Evolutionary conservation across 2,329 filamentous ascomycete genomes (phyloP).

Genomic region (Cladosporium phlei): DNA sequence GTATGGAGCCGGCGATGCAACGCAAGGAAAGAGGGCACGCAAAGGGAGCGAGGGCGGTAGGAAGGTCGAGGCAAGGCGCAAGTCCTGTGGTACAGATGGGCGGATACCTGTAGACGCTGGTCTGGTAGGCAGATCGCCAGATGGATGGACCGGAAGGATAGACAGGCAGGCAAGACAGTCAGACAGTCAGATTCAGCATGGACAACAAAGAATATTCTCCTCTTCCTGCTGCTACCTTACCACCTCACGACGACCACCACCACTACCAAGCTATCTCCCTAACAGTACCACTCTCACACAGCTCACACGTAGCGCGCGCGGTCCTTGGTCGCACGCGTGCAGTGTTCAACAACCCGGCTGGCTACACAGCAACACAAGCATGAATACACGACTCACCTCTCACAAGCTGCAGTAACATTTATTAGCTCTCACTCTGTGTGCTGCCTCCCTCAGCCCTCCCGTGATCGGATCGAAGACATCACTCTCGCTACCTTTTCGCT

Average conservation of each 20-base stretch:
- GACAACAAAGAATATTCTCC: too few species aligned
- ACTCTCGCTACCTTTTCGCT: neutral
- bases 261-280: too few species aligned
- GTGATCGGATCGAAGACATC: constrained; percentile 2
- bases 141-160: neutral
- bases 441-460: neutral
- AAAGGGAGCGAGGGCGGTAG: neutral
- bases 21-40: neutral
- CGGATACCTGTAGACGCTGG: neutral
- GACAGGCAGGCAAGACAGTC: neutral
- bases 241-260: too few species aligned
- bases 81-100: too few species aligned
- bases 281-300: too few species aligned
- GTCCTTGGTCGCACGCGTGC: too few species aligned
- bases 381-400: neutral
- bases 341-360: too few species aligned
- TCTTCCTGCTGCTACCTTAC: too few species aligned
- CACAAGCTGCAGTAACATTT: neutral
- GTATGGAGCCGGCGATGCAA: constrained; percentile 5
- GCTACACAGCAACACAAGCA: neutral
- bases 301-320: too few species aligned
- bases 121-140: neutral
- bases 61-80: neutral
- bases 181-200: neutral
- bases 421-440: neutral